Percentiles rank a stretch among this genome's conserved stretches.
phyloP scores from a whole-genome alignment of 331 rosid species.

The Malus hybrid region DNA sequence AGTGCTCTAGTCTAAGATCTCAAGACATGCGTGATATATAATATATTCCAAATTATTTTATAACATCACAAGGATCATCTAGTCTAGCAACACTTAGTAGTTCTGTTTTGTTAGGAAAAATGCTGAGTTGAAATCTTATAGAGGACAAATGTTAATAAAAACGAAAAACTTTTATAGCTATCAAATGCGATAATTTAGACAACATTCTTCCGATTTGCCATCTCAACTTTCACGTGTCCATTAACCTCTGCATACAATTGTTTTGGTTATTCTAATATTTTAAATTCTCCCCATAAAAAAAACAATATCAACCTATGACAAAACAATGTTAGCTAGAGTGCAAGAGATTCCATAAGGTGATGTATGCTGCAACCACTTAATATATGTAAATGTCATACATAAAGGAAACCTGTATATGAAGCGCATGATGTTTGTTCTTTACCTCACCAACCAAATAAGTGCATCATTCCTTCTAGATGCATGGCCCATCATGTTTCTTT shows the following conservation, averaged over 20 bases:
- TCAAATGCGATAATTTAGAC: background rate
- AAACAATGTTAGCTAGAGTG: background rate
- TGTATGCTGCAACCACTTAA: background rate
- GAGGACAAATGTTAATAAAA: too few species aligned
- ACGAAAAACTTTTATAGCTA: too few species aligned
- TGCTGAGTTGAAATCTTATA: background rate
- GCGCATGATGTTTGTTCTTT: background rate
- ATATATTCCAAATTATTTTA: too few species aligned
- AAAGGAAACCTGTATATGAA: background rate
- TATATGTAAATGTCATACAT: background rate
- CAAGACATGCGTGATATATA: background rate
- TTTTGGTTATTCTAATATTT: background rate
- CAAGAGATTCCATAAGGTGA: background rate
- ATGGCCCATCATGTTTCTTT: background rate
- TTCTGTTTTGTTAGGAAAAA: too few species aligned
- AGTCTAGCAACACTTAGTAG: background rate
- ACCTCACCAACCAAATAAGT: constrained; percentile 2
- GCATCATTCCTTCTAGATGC: constrained; percentile 2
- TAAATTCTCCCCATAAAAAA: background rate
- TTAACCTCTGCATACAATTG: background rate
- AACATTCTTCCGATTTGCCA: background rate
- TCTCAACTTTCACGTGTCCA: too few species aligned
- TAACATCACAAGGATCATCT: background rate
- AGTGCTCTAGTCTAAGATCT: background rate
- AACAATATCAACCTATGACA: background rate